A percentile compares a stretch with the other conserved stretches of the same genome.
These are phyloP conservation scores for Drosera capensis DNA, from an alignment of 148 eudicot genomes.

Conservation along the genomic window DNA sequence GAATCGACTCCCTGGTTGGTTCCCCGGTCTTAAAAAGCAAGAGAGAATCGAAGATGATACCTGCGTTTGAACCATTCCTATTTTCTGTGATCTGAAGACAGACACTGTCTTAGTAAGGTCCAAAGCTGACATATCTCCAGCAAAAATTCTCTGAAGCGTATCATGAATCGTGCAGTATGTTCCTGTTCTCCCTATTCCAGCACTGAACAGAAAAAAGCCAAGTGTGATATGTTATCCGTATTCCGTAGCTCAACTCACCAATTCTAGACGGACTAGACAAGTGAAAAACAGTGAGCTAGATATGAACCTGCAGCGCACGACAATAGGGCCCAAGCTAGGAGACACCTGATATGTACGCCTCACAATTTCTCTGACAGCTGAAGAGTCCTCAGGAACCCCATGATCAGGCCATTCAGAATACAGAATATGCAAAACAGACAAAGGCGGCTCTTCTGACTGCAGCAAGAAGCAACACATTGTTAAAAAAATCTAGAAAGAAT, in stretches of 20 bases:
- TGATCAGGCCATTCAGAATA: constrained; percentile 98
- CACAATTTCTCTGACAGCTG: constrained; percentile 78
- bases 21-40: background rate
- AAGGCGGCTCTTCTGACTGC: constrained; percentile 79
- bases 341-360: constrained; percentile 39
- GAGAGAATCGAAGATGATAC: constrained; percentile 13
- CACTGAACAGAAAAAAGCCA: constrained; percentile 31
- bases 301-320: constrained; percentile 90
- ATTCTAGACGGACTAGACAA: background rate
- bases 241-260: no score
- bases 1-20: no score
- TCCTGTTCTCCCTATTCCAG: constrained; percentile 98
- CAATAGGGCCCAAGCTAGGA: constrained; percentile 59
- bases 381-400: constrained; percentile 70
- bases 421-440: constrained; percentile 75
- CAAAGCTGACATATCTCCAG: constrained; percentile 76
- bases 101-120: constrained; percentile 52
- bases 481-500: background rate
- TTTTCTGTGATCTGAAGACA: constrained; percentile 68
- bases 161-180: constrained; percentile 80
- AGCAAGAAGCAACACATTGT: constrained; percentile 3
- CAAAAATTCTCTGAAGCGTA: constrained; percentile 60
- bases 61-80: constrained; percentile 93
- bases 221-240: constrained; percentile 6
- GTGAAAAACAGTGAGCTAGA: background rate